Percentiles rank a stretch among this genome's conserved stretches.
Evolutionary conservation across 352 stramenopile genomes (phyloP).

Genomic region (Pythium myriotylum): DNA sequence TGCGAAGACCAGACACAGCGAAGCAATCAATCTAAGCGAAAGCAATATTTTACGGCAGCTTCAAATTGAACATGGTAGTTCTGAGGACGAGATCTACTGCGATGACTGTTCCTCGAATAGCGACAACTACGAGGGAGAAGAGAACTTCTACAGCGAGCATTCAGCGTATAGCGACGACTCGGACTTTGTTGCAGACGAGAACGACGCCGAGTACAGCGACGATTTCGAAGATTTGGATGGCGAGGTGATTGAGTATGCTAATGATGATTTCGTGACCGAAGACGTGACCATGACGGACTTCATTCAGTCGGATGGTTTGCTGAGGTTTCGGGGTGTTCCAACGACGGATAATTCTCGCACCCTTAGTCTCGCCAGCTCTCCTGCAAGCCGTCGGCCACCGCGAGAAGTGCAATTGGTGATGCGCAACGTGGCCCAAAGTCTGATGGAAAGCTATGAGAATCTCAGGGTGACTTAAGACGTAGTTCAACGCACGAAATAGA

Average conservation of each 20-base stretch:
- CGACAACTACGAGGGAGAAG: conserved; percentile 71
- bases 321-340: no score
- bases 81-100: conserved; percentile 37
- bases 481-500: conserved; percentile 11
- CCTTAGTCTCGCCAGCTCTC: conserved; percentile 23
- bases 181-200: conserved; percentile 62
- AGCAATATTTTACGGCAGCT: conserved; percentile 64
- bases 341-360: no score
- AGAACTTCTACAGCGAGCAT: conserved; percentile 87
- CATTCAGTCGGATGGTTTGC: no score
- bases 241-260: conserved; percentile 78
- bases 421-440: conserved; percentile 66
- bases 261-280: conserved; percentile 62
- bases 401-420: conserved; percentile 79
- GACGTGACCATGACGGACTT: conserved; percentile 29
- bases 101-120: conserved; percentile 64
- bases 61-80: conserved; percentile 56
- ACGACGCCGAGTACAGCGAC: conserved; percentile 77
- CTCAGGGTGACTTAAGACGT: conserved; percentile 87
- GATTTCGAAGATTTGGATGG: conserved; percentile 80
- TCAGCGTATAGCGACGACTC: conserved; percentile 82
- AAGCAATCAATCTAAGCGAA: conserved; percentile 40
- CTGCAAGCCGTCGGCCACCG: conserved; percentile 25
- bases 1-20: conserved; percentile 11
- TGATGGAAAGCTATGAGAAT: conserved; percentile 62